A percentile compares a stretch with the other conserved stretches of the same genome.
Conservation (phyloP, 129 eudicot species). For the Rutidosis leptorrhynchoides region DNA sequence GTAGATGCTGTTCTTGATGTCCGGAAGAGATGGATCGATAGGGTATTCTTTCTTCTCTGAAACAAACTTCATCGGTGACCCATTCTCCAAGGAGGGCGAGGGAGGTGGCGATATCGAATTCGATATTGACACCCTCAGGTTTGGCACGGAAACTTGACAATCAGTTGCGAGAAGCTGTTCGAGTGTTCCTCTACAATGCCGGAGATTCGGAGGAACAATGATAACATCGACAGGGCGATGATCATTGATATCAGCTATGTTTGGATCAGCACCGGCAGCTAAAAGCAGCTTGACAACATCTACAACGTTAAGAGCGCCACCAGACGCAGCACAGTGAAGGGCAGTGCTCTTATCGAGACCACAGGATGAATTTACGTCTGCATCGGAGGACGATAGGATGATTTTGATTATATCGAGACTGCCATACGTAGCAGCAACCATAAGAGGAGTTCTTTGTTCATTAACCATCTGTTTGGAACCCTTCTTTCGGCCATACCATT, state of each 20-base stretch:
- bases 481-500: too few relatives aligned
- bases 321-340: conserved; percentile 77
- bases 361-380: conserved; percentile 50
- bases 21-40: too few relatives aligned
- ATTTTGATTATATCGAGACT: too few relatives aligned
- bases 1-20: too few relatives aligned
- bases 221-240: conserved; percentile 65
- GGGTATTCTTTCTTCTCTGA: too few relatives aligned
- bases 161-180: conserved; percentile 50
- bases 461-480: too few relatives aligned
- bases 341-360: conserved; percentile 70
- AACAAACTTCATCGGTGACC: conserved; percentile 81
- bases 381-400: too few relatives aligned
- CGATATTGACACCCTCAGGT: conserved; percentile 34
- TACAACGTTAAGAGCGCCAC: conserved; percentile 56
- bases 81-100: conserved; percentile 56
- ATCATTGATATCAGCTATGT: conserved; percentile 55
- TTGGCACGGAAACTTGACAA: conserved; percentile 46
- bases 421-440: too few relatives aligned
- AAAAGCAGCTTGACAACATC: conserved; percentile 57
- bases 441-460: too few relatives aligned
- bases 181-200: conserved; percentile 38
- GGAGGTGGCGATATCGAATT: conserved; percentile 52
- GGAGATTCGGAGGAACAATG: conserved; percentile 51
- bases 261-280: conserved; percentile 65